Conservation (phyloP, 2,329 filamentous ascomycete species). For the Fusarium verticillioides region DNA sequence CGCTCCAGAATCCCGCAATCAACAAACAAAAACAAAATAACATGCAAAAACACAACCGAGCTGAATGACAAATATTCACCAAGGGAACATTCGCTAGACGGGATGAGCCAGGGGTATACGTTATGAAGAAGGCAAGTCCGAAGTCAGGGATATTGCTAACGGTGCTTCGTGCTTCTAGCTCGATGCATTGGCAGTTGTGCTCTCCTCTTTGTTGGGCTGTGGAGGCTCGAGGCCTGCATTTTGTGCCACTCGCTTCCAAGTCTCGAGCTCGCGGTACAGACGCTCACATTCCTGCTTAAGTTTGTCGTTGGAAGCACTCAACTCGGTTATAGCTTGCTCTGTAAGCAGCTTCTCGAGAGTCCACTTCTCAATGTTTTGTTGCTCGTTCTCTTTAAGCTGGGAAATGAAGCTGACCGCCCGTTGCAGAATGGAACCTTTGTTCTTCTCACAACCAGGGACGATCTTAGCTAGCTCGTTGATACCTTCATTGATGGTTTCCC, state of each 20-base stretch:
- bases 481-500: slow-evolving; percentile 98
- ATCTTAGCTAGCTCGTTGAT: slow-evolving; percentile 99
- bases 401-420: slow-evolving; percentile 94
- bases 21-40: slow-evolving; percentile 1
- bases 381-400: slow-evolving; percentile 93
- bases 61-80: slow-evolving; percentile 6
- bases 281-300: slow-evolving; percentile 83
- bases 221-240: slow-evolving; percentile 64
- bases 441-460: slow-evolving; percentile 97
- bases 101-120: slow-evolving; percentile 41
- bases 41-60: slow-evolving; percentile 24
- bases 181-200: slow-evolving; percentile 39
- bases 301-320: slow-evolving; percentile 88
- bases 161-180: slow-evolving; percentile 43
- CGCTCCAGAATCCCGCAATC: slow-evolving; percentile 2
- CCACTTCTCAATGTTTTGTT: slow-evolving; percentile 94
- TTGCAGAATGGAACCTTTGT: slow-evolving; percentile 96
- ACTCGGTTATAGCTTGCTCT: slow-evolving; percentile 88
- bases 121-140: slow-evolving; percentile 24
- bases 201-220: slow-evolving; percentile 54
- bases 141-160: slow-evolving; percentile 20
- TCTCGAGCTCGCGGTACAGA: slow-evolving; percentile 80
- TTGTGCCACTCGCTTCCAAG: slow-evolving; percentile 78
- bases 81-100: neutral
- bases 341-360: slow-evolving; percentile 90